A percentile compares a stretch with the other conserved stretches of the same genome.
Conservation (phyloP, 202 grass and related monocot species). For the Schoenoplectus triqueter region DNA sequence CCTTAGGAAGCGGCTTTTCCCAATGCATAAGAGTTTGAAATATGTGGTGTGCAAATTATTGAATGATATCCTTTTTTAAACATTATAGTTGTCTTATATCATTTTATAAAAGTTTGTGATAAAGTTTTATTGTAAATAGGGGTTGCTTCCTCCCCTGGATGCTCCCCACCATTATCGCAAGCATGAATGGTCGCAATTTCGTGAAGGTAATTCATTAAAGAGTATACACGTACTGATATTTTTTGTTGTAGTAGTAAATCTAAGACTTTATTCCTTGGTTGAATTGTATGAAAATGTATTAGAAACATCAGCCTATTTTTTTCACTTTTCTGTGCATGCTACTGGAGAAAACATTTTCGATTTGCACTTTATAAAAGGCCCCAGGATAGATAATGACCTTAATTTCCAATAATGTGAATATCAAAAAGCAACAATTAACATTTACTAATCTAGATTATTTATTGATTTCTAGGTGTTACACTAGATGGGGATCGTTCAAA, state of each 20-base stretch:
- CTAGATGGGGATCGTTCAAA: constrained; percentile 70
- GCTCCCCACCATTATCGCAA: constrained; percentile 91
- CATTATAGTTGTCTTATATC: constrained; percentile 1
- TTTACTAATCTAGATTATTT: constrained; percentile 21
- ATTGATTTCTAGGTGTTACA: constrained; percentile 63
- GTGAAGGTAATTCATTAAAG: constrained; percentile 68
- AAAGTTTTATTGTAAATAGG: constrained; percentile 50
- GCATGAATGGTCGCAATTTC: constrained; percentile 88
- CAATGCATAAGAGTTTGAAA: constrained; percentile 84
- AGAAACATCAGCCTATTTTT: not conserved
- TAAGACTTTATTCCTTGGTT: not conserved
- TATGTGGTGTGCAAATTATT: constrained; percentile 71
- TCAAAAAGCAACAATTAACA: constrained; percentile 12
- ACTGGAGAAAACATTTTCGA: not conserved
- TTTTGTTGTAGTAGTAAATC: not conserved
- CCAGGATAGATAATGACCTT: not conserved
- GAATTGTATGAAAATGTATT: not conserved
- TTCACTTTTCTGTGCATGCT: not conserved
- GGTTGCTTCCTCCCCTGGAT: constrained; percentile 85
- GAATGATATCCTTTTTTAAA: constrained; percentile 10
- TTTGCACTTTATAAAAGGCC: not conserved
- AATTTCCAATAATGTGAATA: constrained; percentile 9
- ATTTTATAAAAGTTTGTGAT: constrained; percentile 31
- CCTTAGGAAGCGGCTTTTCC: constrained; percentile 79
- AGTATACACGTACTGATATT: not conserved